Evolutionary conservation across 2,329 filamentous ascomycete species (phyloP).

Genomic region (Didymella pinodella): DNA sequence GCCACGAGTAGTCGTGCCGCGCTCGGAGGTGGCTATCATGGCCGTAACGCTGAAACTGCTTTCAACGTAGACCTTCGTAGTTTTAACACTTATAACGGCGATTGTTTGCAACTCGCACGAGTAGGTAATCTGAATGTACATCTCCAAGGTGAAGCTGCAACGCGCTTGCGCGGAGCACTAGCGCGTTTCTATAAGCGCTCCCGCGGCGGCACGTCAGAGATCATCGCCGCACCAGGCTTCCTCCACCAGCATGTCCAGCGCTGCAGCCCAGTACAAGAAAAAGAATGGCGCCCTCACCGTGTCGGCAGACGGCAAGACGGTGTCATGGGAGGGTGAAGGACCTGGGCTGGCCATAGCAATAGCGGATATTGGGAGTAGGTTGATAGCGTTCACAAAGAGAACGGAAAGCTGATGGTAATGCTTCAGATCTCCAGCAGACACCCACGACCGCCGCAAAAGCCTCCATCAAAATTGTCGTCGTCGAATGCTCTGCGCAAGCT

Average conservation of each 20-base stretch:
- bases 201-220: conserved; percentile 13
- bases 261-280: conserved; percentile 79
- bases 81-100: background rate
- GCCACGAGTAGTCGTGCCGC: background rate
- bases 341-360: conserved; percentile 72
- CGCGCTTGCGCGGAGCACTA: conserved; percentile 18
- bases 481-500: conserved; percentile 66
- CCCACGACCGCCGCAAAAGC: conserved; percentile 87
- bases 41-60: background rate
- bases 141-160: conserved; percentile 4
- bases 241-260: conserved; percentile 47
- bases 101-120: background rate
- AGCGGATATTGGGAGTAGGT: conserved; percentile 80
- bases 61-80: background rate
- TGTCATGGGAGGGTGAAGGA: conserved; percentile 82
- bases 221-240: conserved; percentile 21
- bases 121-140: background rate
- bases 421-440: conserved; percentile 88
- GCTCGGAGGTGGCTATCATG: background rate
- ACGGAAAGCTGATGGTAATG: conserved; percentile 17
- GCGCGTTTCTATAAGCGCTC: conserved; percentile 20
- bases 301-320: conserved; percentile 73
- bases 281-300: conserved; percentile 87
- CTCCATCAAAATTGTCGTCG: conserved; percentile 90
- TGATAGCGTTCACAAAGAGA: conserved; percentile 9